These are phyloP conservation scores for Berkeleyomyces rouxiae DNA, from an alignment of 2,329 filamentous ascomycete genomes.

Conservation along the genomic window DNA sequence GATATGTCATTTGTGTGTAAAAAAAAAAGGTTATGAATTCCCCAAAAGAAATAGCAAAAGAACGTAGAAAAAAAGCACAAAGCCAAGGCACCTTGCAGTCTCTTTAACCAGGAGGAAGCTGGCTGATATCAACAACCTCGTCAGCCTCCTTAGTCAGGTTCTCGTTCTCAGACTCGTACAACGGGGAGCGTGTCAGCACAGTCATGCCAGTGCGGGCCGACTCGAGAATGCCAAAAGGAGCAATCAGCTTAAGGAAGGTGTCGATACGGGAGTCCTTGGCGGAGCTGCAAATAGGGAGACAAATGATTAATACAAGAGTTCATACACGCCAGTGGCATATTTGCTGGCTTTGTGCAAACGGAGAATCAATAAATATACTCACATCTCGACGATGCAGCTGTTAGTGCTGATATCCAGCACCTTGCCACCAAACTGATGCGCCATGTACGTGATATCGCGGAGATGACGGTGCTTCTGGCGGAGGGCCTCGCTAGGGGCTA, in stretches of 20 bases:
- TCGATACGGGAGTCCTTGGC: slow-evolving; percentile 90
- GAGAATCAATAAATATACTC: slow-evolving; percentile 26
- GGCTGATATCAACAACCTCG: slow-evolving; percentile 86
- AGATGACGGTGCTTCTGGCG: slow-evolving; percentile 96
- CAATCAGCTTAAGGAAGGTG: slow-evolving; percentile 90
- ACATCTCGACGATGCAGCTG: slow-evolving; percentile 97
- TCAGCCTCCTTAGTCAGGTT: slow-evolving; percentile 66
- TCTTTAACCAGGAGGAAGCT: slow-evolving; percentile 71
- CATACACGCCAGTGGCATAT: not conserved
- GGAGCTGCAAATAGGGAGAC: slow-evolving; percentile 37
- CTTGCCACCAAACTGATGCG: slow-evolving; percentile 96
- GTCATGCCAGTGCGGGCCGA: slow-evolving; percentile 91
- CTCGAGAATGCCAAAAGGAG: slow-evolving; percentile 90
- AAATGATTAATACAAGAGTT: slow-evolving; percentile 16
- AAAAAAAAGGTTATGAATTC: slow-evolving; percentile 18
- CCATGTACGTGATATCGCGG: slow-evolving; percentile 87
- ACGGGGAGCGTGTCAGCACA: slow-evolving; percentile 84
- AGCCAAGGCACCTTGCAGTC: not conserved
- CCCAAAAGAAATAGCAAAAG: not conserved
- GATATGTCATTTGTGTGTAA: slow-evolving; percentile 72
- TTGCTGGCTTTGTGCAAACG: not conserved
- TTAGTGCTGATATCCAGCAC: slow-evolving; percentile 95
- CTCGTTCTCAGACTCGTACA: slow-evolving; percentile 59
- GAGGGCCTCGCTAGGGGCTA: slow-evolving; percentile 75
- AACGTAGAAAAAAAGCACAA: too few species aligned